Conservation (phyloP, 2,329 filamentous ascomycete species). For the Elsinoe batatas region DNA sequence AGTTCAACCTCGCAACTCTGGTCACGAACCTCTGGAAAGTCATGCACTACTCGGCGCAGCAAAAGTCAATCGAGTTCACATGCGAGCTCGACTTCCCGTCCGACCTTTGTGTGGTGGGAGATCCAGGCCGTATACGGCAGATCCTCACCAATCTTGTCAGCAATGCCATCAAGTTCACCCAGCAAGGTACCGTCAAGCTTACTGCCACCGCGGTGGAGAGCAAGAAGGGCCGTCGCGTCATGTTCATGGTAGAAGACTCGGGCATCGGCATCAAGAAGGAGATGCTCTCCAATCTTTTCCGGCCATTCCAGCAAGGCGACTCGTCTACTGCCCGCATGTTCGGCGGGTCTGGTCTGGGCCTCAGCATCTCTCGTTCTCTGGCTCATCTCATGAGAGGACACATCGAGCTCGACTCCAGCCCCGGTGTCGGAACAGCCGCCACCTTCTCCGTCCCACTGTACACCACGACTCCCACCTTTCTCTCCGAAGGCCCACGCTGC, state of each 20-base stretch:
- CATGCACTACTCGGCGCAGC: constrained; percentile 7
- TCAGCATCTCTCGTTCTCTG: constrained; percentile 32
- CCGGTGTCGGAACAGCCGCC: neutral
- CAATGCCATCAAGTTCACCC: constrained; percentile 19
- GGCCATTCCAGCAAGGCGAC: constrained; percentile 15
- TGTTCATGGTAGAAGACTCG: constrained; percentile 16
- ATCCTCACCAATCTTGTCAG: constrained; percentile 17
- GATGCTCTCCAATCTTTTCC: constrained; percentile 14
- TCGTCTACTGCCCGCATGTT: constrained; percentile 20
- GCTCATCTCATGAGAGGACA: constrained; percentile 28
- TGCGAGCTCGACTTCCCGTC: constrained; percentile 1
- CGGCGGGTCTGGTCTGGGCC: constrained; percentile 31
- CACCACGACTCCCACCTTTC: neutral
- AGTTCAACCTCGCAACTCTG: constrained; percentile 6
- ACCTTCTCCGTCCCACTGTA: constrained; percentile 9
- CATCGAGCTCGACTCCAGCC: constrained; percentile 21
- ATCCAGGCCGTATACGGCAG: constrained; percentile 16
- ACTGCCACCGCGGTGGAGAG: constrained; percentile 11
- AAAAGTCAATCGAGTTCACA: constrained; percentile 13
- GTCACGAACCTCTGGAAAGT: constrained; percentile 10
- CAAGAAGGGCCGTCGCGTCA: constrained; percentile 9
- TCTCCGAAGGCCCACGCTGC: constrained; percentile 7
- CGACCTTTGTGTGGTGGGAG: constrained; percentile 14
- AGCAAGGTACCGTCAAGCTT: constrained; percentile 13
- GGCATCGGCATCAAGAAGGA: constrained; percentile 17